Base-by-base conservation (phyloP, 2,329 filamentous ascomycete species). In the Podosphaera leucotricha region DNA sequence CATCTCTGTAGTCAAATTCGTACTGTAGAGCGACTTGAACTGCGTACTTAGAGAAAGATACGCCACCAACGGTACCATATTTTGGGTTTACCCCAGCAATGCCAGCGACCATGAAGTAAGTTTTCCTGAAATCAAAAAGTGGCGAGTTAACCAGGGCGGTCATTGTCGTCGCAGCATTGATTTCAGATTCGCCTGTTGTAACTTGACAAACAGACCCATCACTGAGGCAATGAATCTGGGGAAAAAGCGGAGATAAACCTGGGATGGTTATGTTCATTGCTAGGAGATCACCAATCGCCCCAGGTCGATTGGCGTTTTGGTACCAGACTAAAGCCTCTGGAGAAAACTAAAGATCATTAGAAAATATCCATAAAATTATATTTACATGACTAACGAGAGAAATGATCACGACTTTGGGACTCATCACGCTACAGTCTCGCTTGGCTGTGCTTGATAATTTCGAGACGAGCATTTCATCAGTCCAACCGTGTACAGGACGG, bases 21-120 rank as follows among this genome's bases (percentile, higher is more conserved):
- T 83, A 80, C 57, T 85, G 79, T 44, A 84, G 63, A 0, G 75
- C 78, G 2, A 83, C 77, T 55, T 85, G 80, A 4, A 85, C 68
- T 0, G 77, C 71, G 54, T 75, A 86, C 19, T 71, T 68, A 33
- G 75, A 70, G 44, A 86, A 71, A 1, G 76, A 75, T 0, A 81
- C 77, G 36, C 70, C 68, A 38, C 70, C 72, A 3, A 80, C 64
- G 0, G 79, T 82, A 19, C 68, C 73, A 21, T 72, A 60, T 48
- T 75, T 70, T 0, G 80, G 80, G 57, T 73, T 83, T 38, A 82
- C 66, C n/a, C 80, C 80, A 1, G 74, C 79, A 48, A 86, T 84
- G 2, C 80, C 80, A 1, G 68, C 72, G 24, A 81, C 59, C 46
- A 85, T 59, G 59, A 83, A 82, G 61, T 85, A 85, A 1, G 79